A percentile compares a stretch with the other conserved stretches of the same genome.
Evolutionary conservation across 2,329 filamentous ascomycete genomes (phyloP).

Genomic region (Hymenoscyphus scutula): DNA sequence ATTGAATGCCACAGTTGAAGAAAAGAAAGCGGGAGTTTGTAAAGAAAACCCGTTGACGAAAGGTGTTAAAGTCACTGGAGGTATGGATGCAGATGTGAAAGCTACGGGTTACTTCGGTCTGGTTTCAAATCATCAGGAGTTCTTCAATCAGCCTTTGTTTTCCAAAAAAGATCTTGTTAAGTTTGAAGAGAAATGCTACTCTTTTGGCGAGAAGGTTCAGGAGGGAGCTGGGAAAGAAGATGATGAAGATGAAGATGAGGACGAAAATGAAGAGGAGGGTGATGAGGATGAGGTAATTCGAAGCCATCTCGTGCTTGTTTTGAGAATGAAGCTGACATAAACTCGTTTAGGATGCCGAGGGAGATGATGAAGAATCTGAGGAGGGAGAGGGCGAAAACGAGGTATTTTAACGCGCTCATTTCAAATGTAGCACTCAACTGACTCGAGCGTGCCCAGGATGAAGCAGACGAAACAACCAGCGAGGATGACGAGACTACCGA

Average conservation of each 20-base stretch:
- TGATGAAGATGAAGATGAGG: conserved; percentile 5
- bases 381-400: too few relatives aligned
- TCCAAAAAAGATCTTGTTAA: not conserved
- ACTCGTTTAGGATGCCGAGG: too few relatives aligned
- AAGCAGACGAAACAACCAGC: conserved; percentile 7
- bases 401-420: too few relatives aligned
- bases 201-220: not conserved
- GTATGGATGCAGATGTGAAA: conserved; percentile 2
- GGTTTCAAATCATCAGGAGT: not conserved
- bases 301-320: too few relatives aligned
- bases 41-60: not conserved
- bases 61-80: not conserved
- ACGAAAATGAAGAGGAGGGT: not conserved
- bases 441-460: too few relatives aligned
- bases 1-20: not conserved
- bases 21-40: conserved; percentile 4
- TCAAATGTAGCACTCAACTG: too few relatives aligned
- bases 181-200: conserved; percentile 4
- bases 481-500: not conserved
- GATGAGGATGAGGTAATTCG: conserved; percentile 4
- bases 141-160: not conserved
- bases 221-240: not conserved
- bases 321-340: too few relatives aligned
- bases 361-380: too few relatives aligned
- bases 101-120: conserved; percentile 4